Evolutionary conservation across 1,284 basidiomycete species (phyloP), one percentile per base, ranked within the genome.

Genomic region (Neotropicomus parvogracilis): DNA sequence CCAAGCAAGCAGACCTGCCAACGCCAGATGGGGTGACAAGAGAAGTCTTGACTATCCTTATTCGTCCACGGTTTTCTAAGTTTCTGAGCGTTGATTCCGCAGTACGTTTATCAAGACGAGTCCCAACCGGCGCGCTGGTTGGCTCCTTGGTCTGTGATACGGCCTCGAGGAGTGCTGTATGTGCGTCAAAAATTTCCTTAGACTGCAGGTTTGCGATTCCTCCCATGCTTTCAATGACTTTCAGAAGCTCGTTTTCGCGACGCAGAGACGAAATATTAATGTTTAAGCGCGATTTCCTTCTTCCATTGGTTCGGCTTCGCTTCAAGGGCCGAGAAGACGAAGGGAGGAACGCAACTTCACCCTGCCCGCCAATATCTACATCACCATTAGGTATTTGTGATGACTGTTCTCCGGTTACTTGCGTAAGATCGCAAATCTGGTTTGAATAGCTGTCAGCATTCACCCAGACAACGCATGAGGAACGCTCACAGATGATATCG

Each of bases 221-320:
- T 6, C 82, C 81, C 48, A 77, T 68, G 28, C 71, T 73, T 52
- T 81, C 74, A 13, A 91, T 65, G 11, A 90, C 72, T 27, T 77
- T 79, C 39, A 80, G 62, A 36, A 90, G 66, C 64, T 91, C 88
- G 54, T 85, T 88, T 67, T 90, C 85, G 21, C 88, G 78, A 10
- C 88, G 81, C 21, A 86, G 69, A 52, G 83, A 77, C 12, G 88
- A 85, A 13, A 91, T 78, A 55, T 89, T 91, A 38, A 79, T 71
- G 54, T 69, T 77, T 10, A 66, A 59, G 16, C 70, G 70, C n/a
- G 57, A 59, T 39, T 50, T 59, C 11, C 46, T 46, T 6, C 51
- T 27, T 16, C 38, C 48, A n/a, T 46, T 44, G 10, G 51, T 46
- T 28, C 64, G 50, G 27, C 42, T 51, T 35, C 58, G 58, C 29